phyloP scores from a whole-genome alignment of 2,329 filamentous ascomycete genomes.

The Penicillium griseofulvum region DNA sequence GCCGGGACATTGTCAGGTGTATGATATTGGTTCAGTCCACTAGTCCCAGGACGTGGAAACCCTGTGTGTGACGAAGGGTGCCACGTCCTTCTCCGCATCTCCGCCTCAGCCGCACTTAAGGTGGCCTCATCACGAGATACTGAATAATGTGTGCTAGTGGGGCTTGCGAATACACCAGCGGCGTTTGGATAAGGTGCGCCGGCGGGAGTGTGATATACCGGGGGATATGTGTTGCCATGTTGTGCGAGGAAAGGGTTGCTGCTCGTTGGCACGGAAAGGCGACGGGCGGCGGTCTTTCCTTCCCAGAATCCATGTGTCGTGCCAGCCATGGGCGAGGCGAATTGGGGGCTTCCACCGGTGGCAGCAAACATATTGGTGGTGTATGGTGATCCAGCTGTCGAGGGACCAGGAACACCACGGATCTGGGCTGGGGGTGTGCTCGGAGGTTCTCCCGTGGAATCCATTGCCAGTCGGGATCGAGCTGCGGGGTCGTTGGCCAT shows the following conservation, averaged over 20 bases:
- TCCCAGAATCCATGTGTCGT: conserved; percentile 73
- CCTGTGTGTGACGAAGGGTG: conserved; percentile 69
- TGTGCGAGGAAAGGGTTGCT: conserved; percentile 71
- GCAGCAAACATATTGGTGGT: conserved; percentile 80
- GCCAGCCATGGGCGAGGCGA: conserved; percentile 70
- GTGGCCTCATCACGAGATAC: conserved; percentile 34
- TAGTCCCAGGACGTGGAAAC: conserved; percentile 64
- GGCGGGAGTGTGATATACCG: conserved; percentile 55
- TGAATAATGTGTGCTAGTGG: conserved; percentile 62
- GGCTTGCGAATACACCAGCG: conserved; percentile 64
- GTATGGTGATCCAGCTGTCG: conserved; percentile 73
- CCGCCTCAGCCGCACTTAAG: conserved; percentile 60
- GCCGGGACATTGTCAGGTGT: conserved; percentile 64
- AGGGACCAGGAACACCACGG: conserved; percentile 62
- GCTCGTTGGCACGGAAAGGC: conserved; percentile 77
- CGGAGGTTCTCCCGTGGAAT: conserved; percentile 62
- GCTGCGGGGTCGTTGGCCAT: conserved; percentile 68
- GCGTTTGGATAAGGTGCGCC: conserved; percentile 56
- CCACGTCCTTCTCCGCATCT: conserved; percentile 84
- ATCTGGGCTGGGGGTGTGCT: conserved; percentile 64
- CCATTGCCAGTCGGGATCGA: conserved; percentile 64
- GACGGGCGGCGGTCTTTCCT: conserved; percentile 65
- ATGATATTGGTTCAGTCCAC: conserved; percentile 71
- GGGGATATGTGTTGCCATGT: conserved; percentile 55
- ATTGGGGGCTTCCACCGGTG: conserved; percentile 71